Evolutionary conservation across 1,284 basidiomycete genomes (phyloP).

Genomic region (Mycena sp.): DNA sequence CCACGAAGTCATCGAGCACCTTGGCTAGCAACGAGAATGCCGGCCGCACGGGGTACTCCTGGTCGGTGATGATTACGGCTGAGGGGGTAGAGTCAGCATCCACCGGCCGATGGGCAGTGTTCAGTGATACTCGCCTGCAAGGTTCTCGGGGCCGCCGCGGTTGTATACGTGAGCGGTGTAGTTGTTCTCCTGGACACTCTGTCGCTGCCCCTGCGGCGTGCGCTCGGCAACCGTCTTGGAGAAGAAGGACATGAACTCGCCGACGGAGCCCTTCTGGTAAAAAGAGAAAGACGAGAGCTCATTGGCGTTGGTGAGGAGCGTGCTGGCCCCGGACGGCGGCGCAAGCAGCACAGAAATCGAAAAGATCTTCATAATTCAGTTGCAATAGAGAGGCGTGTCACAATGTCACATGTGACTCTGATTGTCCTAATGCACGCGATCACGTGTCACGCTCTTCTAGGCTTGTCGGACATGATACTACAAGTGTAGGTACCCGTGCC

Average conservation of each 20-base stretch:
- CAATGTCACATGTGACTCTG: not conserved
- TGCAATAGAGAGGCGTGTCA: not conserved
- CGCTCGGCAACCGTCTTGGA: constrained; percentile 93
- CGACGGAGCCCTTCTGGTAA: constrained; percentile 88
- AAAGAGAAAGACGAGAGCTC: constrained; percentile 95
- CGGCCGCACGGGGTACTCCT: constrained; percentile 96
- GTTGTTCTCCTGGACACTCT: constrained; percentile 95
- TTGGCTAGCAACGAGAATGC: constrained; percentile 97
- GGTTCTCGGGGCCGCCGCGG: constrained; percentile 78
- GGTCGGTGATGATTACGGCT: constrained; percentile 95
- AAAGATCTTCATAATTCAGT: constrained; percentile 76
- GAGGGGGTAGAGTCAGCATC: constrained; percentile 29
- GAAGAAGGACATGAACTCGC: constrained; percentile 93
- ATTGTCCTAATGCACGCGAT: too few species aligned
- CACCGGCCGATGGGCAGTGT: not conserved
- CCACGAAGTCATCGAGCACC: constrained; percentile 91
- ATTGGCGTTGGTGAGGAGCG: constrained; percentile 76
- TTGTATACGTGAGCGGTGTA: constrained; percentile 96
- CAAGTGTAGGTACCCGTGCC: too few species aligned
- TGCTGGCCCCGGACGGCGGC: constrained; percentile 64
- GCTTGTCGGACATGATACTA: too few species aligned
- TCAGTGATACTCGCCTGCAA: constrained; percentile 68
- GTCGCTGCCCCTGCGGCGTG: constrained; percentile 86
- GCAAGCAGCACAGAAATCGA: constrained; percentile 70
- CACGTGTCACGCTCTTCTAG: too few species aligned